phyloP scores from a whole-genome alignment of 2,329 filamentous ascomycete genomes.

The Ceratocystis cubensis region DNA sequence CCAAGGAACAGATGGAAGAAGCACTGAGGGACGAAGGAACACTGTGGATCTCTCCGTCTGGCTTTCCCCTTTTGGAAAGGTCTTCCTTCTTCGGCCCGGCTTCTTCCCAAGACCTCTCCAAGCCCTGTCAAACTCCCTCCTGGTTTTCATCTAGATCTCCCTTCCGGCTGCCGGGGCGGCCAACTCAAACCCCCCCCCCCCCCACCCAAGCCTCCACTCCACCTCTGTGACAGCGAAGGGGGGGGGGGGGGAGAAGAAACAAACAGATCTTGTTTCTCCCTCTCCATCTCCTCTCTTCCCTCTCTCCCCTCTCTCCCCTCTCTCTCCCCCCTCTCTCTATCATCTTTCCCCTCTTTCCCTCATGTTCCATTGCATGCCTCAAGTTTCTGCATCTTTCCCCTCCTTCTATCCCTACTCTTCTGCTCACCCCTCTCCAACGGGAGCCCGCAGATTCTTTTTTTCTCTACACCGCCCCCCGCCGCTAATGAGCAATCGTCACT shows the following conservation, averaged over 20 bases:
- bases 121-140: background rate
- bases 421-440: background rate
- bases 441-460: background rate
- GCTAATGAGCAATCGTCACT: background rate
- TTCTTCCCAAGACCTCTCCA: background rate
- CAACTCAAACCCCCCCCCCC: background rate
- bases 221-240: background rate
- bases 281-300: background rate
- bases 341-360: too few species aligned
- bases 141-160: background rate
- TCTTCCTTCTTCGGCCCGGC: conserved; percentile 6
- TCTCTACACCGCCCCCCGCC: background rate
- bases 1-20: background rate
- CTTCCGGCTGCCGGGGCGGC: background rate
- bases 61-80: background rate
- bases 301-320: too few species aligned
- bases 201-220: background rate
- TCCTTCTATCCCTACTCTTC: background rate
- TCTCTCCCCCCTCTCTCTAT: too few species aligned
- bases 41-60: background rate
- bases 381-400: background rate
- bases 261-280: background rate
- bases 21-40: background rate
- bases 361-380: background rate
- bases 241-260: background rate